phyloP scores from a whole-genome alignment of 495 filamentous ascomycete genomes.

The Friedmanniomyces simplex region DNA sequence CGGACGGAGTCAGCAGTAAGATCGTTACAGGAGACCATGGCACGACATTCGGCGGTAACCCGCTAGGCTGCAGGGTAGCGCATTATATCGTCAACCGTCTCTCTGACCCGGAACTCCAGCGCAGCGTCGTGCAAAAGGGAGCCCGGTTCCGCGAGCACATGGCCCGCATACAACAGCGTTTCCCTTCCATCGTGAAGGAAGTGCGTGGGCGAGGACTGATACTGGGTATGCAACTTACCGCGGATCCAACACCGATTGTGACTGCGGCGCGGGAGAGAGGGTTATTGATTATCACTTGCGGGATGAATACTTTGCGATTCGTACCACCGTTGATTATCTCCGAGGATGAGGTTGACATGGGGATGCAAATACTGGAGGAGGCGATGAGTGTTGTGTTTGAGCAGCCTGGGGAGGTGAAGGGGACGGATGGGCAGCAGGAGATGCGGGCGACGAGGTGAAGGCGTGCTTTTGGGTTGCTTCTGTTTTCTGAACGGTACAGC shows the following conservation, averaged over 20 bases:
- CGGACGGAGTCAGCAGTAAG: conserved; percentile 60
- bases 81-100: conserved; percentile 73
- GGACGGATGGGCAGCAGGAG: conserved; percentile 29
- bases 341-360: conserved; percentile 64
- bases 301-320: conserved; percentile 52
- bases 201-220: conserved; percentile 76
- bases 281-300: conserved; percentile 81
- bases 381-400: conserved; percentile 51
- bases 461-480: not conserved
- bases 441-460: conserved; percentile 14
- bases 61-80: conserved; percentile 71
- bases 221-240: conserved; percentile 67
- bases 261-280: conserved; percentile 81
- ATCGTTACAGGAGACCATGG: conserved; percentile 92
- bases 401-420: conserved; percentile 18
- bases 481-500: not conserved
- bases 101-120: conserved; percentile 52
- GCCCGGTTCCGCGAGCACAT: conserved; percentile 56
- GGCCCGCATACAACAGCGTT: conserved; percentile 49
- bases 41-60: conserved; percentile 95
- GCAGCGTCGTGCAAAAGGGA: conserved; percentile 53
- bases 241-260: conserved; percentile 60
- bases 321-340: conserved; percentile 49
- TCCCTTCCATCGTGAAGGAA: conserved; percentile 63
- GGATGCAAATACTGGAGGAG: conserved; percentile 63